Evolutionary conservation across 495 filamentous ascomycete species (phyloP), one percentile per base, ranked within the genome.

Genomic region (Penicillium cosmopolitanum): DNA sequence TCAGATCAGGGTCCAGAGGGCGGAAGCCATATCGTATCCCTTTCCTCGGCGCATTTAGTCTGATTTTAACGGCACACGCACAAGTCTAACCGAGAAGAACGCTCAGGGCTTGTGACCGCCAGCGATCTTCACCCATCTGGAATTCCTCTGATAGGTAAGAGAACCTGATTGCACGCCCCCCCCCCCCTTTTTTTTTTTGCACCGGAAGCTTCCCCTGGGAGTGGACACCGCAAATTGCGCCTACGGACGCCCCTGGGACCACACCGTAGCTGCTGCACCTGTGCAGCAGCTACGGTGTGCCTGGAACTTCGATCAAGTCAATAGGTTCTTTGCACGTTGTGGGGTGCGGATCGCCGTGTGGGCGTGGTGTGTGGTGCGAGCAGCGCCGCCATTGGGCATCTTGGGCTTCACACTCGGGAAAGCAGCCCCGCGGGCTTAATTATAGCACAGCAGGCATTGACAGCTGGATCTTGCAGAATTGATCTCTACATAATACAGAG

Each of bases 321-420:
- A 61, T 61, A 61, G 47, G 61, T 64, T 60, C 61, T 48, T 33
- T 65, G 57, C 67, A 66, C 65, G 63, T 64, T 70, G 67, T 70
- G 67, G 67, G 60, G 67, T 47, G 61, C 62, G 67, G 67, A 68
- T 68, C 66, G 54, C 51, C 61, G 38, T 50, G 51, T 62, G 58
- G 58, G 56, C 28, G 28, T 31, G 28, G 28, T 31, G 28, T 31
- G 51, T 50, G 60, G 43, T 50, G 42, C 55, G 42, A 65, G 53
- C 62, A 51, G 59, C 35, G 56, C 33, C 38, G 28, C 43, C 51
- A 68, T 70, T 68, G 62, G 67, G 55, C 48, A 51, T 23, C 31
- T 43, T 52, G 46, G 18, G 50, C 18, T 53, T 50, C 57, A 56
- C 56, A 16, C 13, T 36, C 46, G 44, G 53, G 35, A 51, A 55